Evolutionary conservation across 1,284 basidiomycete genomes (phyloP).

Genomic region (Ustilago bromivora): DNA sequence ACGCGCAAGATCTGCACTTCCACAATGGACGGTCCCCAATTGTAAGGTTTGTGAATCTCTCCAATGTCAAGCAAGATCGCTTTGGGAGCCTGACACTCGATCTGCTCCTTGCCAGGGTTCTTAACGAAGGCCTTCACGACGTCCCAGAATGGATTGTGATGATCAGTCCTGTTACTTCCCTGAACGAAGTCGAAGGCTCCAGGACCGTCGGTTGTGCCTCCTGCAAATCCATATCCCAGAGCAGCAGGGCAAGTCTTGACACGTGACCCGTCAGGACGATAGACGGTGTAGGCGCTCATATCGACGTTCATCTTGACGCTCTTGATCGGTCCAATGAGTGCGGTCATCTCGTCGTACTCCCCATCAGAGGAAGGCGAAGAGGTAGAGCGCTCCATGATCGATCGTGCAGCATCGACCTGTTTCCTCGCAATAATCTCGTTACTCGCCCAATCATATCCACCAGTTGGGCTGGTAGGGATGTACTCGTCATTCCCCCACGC

Average conservation of each 20-base stretch:
- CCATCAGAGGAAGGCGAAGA: slow-evolving; percentile 2
- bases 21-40: slow-evolving; percentile 81
- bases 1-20: slow-evolving; percentile 83
- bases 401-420: slow-evolving; percentile 55
- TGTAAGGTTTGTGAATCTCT: slow-evolving; percentile 74
- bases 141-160: slow-evolving; percentile 84
- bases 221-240: slow-evolving; percentile 72
- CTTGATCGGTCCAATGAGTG: slow-evolving; percentile 38
- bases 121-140: slow-evolving; percentile 77
- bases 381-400: slow-evolving; percentile 35
- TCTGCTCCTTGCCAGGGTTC: slow-evolving; percentile 76
- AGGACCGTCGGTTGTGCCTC: slow-evolving; percentile 84
- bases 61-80: slow-evolving; percentile 75
- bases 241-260: slow-evolving; percentile 83
- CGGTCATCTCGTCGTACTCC: slow-evolving; percentile 34
- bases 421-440: slow-evolving; percentile 61
- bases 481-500: slow-evolving; percentile 50
- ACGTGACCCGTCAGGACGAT: slow-evolving; percentile 77
- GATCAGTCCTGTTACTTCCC: slow-evolving; percentile 77
- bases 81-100: slow-evolving; percentile 82
- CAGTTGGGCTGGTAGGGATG: slow-evolving; percentile 49
- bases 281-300: slow-evolving; percentile 78
- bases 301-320: slow-evolving; percentile 72
- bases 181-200: slow-evolving; percentile 85
- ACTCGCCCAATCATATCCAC: slow-evolving; percentile 55